Evolutionary conservation across 805 yeast species (phyloP), one percentile per base, ranked within the genome.

Genomic region (Saccharomycopsis javanensis): DNA sequence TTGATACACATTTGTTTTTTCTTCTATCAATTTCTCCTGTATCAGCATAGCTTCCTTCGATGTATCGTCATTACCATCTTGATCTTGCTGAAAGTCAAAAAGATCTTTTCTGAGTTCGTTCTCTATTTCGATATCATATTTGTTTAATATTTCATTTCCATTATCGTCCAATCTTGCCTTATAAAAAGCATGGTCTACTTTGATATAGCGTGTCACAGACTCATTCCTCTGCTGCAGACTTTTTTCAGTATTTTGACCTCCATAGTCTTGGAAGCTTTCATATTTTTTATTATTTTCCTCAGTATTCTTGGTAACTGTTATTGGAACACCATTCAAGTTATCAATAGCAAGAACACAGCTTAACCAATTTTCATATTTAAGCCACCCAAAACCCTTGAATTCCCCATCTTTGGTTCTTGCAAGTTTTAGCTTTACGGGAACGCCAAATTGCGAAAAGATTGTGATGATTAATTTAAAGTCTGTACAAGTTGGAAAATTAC

Each of bases 371-470:
- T 85, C 92, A 65, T 88, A 92, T 68, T 88, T 87, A 62, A 92
- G 68, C 71, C 83, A 90, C 3, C 85, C 94, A 73, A 84, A 88
- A 5, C 96, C 94, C 56, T 77, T 75, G 1, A 88, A 81, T 56
- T 78, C 77, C 1, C 89, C 88, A 25, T 38, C 30, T n/a, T 38
- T 37, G 4, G 11, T 51, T 34, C 92, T 76, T 27, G 80, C 78
- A 54, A 91, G 71, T 54, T 83, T 80, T 35, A 92, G 67, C 63
- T 86, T 87, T 0, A 86, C 85, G 0, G 97, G 97, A 18, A 83
- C 78, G 0, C 98, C 98, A 68, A 79, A 92, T 66, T 92, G 97
- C 1, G 96, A 86, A 67, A 92, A 92, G 33, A 91, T 79, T 0
- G 82, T 77, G 5, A 90, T 65, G 0, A 92, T 68, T 66, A 92